Percentiles rank a stretch among this genome's conserved stretches.
phyloP scores from a whole-genome alignment of 208 protist species.

The Leishmania arabica region DNA sequence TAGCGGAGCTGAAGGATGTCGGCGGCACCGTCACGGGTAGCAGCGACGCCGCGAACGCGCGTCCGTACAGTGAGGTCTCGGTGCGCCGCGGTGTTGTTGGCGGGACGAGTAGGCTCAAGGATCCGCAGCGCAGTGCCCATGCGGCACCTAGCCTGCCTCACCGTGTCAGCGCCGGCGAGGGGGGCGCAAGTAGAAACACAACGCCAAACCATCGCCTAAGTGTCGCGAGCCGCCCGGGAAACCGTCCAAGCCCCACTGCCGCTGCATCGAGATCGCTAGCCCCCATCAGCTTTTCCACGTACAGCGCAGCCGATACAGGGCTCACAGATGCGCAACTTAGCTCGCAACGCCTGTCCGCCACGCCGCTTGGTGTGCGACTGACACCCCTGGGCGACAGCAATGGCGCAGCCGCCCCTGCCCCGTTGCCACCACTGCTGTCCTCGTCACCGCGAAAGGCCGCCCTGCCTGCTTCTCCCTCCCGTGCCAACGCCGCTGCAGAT shows the following conservation, averaged over 20 bases:
- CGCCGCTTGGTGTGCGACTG: constrained; percentile 27
- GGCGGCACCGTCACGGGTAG: constrained; percentile 21
- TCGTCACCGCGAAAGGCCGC: neutral
- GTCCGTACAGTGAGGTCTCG: constrained; percentile 4
- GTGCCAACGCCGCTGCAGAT: neutral
- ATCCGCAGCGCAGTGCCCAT: constrained; percentile 20
- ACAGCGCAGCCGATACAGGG: constrained; percentile 25
- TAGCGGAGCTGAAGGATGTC: constrained; percentile 63
- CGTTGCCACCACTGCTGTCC: neutral
- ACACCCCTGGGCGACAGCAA: constrained; percentile 8
- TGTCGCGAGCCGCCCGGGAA: neutral
- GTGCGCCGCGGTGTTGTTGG: constrained; percentile 18
- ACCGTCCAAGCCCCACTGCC: neutral
- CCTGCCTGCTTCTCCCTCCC: neutral
- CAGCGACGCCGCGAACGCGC: constrained; percentile 1
- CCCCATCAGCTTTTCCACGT: constrained; percentile 52
- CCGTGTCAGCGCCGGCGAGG: constrained; percentile 12
- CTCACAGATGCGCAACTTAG: constrained; percentile 16
- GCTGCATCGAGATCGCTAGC: constrained; percentile 2
- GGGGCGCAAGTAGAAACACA: constrained; percentile 3
- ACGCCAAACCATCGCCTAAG: neutral
- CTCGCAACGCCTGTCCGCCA: constrained; percentile 16
- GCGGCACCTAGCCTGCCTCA: constrained; percentile 1
- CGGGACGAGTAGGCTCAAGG: constrained; percentile 15
- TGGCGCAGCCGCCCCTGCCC: too few relatives aligned